Evolutionary conservation across 305 asterid species (phyloP), one percentile per base, ranked within the genome.

Genomic region (Fraxinus sp.): DNA sequence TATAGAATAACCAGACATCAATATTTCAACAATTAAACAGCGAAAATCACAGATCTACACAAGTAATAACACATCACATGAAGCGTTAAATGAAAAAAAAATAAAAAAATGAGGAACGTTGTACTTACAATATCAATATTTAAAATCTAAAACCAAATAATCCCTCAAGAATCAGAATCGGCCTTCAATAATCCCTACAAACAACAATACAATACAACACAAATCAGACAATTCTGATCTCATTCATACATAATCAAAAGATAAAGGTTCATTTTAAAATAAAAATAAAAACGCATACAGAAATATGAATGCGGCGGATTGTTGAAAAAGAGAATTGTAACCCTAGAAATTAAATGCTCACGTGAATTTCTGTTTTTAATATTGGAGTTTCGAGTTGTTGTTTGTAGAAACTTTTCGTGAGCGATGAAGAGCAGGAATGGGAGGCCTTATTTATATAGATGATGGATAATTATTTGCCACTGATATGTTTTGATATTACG

Each of bases 51-150:
- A 37, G 14, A 64, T 4, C 44, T 33, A 13, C 55, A 66, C 13
- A 13, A 26, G 35, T 44, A 11, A 9, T 41, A 41, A 9, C 14
- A 64, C 24, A 3, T 37, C 44, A 9, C 5, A 30, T 26, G 2
- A 64, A 22, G 73, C 35, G 30, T 64, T 26, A 10, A 22, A 2
- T 37, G 44, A 36, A 36, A 35, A 36, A 6, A 33, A 4, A 35
- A 0, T 7, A 9, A 22, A 9, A 4, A 8, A 0, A 9, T 32
- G 52, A 32, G 28, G 28, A 68, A 14, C 2, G 0, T 3, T 13
- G 18, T 7, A 85, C 88, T 87, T 70, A 85, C 90, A 68, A 66
- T 18, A 80, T 80, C 20, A 64, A 1, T 18, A 32, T 82, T 64
- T 75, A 8, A 70, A 64, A 64, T 26, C 22, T 39, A 26, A 73